A percentile compares a stretch with the other conserved stretches of the same genome.
Evolutionary conservation across 140 eudicot species (phyloP).

Genomic region (Anethum foeniculum): DNA sequence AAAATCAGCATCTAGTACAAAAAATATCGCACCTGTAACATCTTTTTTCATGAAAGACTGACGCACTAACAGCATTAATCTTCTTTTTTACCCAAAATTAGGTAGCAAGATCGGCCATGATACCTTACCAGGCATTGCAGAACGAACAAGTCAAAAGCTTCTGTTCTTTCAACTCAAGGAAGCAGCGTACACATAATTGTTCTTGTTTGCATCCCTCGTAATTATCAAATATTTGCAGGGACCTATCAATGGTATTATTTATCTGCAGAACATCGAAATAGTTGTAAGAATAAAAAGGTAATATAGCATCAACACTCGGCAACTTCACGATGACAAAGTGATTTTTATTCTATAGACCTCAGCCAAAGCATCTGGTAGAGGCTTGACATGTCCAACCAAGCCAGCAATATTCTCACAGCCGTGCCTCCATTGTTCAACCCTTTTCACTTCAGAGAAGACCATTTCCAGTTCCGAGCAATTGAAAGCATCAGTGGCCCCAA

Average conservation of each 20-base stretch:
- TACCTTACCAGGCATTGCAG: slow-evolving; percentile 69
- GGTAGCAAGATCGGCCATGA: slow-evolving; percentile 6
- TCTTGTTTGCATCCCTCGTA: slow-evolving; percentile 22
- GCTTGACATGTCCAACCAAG: slow-evolving; percentile 27
- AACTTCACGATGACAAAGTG: neutral
- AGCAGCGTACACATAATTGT: slow-evolving; percentile 47
- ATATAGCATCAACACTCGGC: neutral
- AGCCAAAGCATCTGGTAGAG: slow-evolving; percentile 38
- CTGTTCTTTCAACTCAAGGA: slow-evolving; percentile 32
- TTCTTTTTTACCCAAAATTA: neutral
- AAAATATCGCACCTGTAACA: neutral
- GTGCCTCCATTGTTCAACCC: slow-evolving; percentile 55
- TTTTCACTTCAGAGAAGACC: slow-evolving; percentile 51
- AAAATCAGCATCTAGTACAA: neutral
- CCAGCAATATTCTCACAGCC: slow-evolving; percentile 34
- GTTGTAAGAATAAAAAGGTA: neutral
- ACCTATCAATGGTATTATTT: slow-evolving; percentile 42
- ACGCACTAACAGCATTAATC: neutral
- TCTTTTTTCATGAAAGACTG: neutral
- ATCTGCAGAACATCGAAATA: slow-evolving; percentile 39
- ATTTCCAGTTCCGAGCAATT: slow-evolving; percentile 50
- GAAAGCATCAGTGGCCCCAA: slow-evolving; percentile 57
- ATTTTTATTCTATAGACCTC: slow-evolving; percentile 31
- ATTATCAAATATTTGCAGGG: slow-evolving; percentile 40
- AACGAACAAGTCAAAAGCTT: slow-evolving; percentile 56